These are phyloP conservation scores for Psilocybe azurescens DNA, from an alignment of 768 basidiomycete species.

Conservation along the genomic window DNA sequence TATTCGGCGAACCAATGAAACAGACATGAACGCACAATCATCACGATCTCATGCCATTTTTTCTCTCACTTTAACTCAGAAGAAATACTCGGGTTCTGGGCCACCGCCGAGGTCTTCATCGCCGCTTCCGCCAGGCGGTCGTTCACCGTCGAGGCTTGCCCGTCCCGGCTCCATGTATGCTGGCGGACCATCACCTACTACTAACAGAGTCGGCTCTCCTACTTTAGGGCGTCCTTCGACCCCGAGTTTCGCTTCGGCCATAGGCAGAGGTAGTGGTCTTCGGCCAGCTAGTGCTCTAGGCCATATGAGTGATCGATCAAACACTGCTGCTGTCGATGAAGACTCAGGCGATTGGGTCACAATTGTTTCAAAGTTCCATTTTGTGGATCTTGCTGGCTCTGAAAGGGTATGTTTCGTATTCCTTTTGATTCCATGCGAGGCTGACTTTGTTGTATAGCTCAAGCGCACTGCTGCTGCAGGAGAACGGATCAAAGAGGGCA, in stretches of 20 bases:
- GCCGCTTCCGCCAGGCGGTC: constrained; percentile 73
- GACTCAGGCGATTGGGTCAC: constrained; percentile 87
- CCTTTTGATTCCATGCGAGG: background rate
- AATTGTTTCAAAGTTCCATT: constrained; percentile 95
- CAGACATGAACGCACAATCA: constrained; percentile 98
- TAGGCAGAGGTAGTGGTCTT: constrained; percentile 68
- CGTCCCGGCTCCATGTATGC: constrained; percentile 83
- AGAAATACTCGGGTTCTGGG: constrained; percentile 77
- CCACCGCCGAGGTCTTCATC: constrained; percentile 77
- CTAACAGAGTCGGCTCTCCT: constrained; percentile 72
- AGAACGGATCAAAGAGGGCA: constrained; percentile 98
- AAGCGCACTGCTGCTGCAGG: constrained; percentile 97
- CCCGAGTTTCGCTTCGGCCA: constrained; percentile 78
- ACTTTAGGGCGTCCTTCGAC: constrained; percentile 80
- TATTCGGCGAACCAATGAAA: constrained; percentile 93
- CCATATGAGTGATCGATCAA: constrained; percentile 57
- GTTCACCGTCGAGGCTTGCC: constrained; percentile 78
- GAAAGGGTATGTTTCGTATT: constrained; percentile 70
- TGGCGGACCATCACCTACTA: constrained; percentile 38
- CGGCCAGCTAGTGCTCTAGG: constrained; percentile 86
- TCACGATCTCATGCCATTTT: constrained; percentile 99
- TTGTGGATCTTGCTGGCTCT: constrained; percentile 96
- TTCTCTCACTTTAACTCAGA: constrained; percentile 92
- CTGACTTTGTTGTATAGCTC: constrained; percentile 53
- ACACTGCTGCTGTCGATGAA: constrained; percentile 48